Percentiles rank a stretch among this genome's conserved stretches.
These are phyloP conservation scores for Cutaneotrichosporon cutaneum DNA, from an alignment of 1,284 basidiomycete genomes.

Conservation along the genomic window DNA sequence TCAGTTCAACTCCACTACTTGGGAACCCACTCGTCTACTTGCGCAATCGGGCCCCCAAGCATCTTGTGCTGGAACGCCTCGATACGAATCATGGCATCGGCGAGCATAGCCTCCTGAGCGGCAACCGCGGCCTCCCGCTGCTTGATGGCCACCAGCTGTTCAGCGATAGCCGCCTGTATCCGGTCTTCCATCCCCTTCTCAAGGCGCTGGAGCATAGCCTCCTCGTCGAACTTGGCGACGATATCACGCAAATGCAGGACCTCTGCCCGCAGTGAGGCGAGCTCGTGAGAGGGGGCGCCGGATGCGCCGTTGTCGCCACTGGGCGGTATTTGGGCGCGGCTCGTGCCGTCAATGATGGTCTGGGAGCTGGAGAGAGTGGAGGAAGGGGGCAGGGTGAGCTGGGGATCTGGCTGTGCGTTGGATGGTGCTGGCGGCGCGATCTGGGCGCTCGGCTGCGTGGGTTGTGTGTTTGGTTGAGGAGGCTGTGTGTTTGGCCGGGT, in stretches of 20 bases:
- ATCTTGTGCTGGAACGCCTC: conserved; percentile 1
- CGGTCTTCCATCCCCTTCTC: conserved; percentile 6
- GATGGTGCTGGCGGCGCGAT: no score
- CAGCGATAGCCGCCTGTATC: not conserved
- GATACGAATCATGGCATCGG: conserved; percentile 4
- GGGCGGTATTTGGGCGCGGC: no score
- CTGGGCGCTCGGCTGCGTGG: no score
- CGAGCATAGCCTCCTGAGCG: conserved; percentile 26
- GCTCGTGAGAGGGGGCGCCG: not conserved
- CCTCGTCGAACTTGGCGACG: not conserved
- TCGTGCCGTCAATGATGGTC: no score
- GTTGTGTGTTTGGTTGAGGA: no score
- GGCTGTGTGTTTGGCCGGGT: no score
- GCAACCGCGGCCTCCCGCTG: conserved; percentile 23
- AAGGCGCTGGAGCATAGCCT: not conserved
- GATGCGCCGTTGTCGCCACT: not conserved
- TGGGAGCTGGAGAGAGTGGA: no score
- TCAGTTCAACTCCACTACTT: not conserved
- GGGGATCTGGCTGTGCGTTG: no score
- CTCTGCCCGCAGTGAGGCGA: not conserved
- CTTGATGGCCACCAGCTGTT: conserved; percentile 5
- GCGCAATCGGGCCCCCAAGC: no score
- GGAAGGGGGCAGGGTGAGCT: no score
- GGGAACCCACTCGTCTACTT: not conserved
- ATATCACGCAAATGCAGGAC: not conserved